These are phyloP conservation scores for Groenewaldozyma auringiensis DNA, from an alignment of 1,139 yeast genomes.

Conservation along the genomic window DNA sequence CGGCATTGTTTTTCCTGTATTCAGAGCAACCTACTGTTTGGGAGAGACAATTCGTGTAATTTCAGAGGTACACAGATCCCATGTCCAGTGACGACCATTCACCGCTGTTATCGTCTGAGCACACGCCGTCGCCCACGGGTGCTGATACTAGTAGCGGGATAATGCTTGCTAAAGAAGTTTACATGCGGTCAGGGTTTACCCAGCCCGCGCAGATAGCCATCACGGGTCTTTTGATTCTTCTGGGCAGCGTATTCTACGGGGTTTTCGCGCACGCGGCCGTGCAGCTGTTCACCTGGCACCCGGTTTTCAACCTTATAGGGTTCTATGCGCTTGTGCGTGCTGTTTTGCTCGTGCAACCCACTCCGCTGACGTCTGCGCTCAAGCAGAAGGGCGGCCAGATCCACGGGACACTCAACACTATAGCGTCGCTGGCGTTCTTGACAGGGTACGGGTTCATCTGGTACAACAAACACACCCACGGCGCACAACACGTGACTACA, in stretches of 20 bases:
- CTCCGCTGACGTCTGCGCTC: constrained; percentile 19
- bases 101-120: background rate
- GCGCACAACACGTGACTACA: constrained; percentile 24
- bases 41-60: no score
- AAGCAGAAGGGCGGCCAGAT: constrained; percentile 22
- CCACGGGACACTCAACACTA: constrained; percentile 24
- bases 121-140: background rate
- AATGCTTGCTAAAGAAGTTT: background rate
- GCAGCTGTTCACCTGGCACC: constrained; percentile 22
- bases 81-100: no score
- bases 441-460: constrained; percentile 20
- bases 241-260: constrained; percentile 11
- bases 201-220: background rate
- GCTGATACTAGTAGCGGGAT: background rate
- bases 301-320: constrained; percentile 20
- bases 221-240: background rate
- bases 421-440: constrained; percentile 16
- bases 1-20: no score
- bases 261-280: constrained; percentile 16
- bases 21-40: no score
- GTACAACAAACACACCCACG: constrained; percentile 22
- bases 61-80: no score
- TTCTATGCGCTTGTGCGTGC: constrained; percentile 19
- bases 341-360: constrained; percentile 22
- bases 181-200: background rate